Percentiles rank a stretch among this genome's conserved stretches.
Evolutionary conservation across 2,329 filamentous ascomycete genomes (phyloP).

Genomic region (Coniella lustricola): DNA sequence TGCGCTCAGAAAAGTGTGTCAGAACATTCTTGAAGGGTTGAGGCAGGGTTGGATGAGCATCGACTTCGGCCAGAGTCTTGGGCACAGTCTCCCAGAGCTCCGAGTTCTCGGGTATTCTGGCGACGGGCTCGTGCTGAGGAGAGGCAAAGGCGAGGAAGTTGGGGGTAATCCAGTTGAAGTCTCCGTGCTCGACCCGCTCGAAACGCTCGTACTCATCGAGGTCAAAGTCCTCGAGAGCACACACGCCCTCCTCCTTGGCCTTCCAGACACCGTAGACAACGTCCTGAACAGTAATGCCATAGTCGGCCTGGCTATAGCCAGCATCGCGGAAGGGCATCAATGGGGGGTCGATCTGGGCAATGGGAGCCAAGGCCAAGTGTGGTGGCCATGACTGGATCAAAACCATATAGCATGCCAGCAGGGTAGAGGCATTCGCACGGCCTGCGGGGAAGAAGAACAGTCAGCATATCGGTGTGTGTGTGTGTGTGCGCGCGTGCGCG

Average conservation of each 20-base stretch:
- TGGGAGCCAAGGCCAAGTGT: conserved; percentile 88
- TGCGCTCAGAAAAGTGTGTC: conserved; percentile 76
- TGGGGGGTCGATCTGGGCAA: conserved; percentile 92
- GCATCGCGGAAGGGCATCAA: conserved; percentile 99
- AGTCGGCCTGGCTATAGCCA: conserved; percentile 97
- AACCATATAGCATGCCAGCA: conserved; percentile 98
- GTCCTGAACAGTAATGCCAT: conserved; percentile 90
- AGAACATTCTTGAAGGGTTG: conserved; percentile 94
- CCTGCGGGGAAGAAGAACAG: conserved; percentile 41
- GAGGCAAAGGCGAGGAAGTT: conserved; percentile 95
- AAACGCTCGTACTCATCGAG: conserved; percentile 95
- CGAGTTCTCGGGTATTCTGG: conserved; percentile 64
- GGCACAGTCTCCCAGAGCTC: conserved; percentile 70
- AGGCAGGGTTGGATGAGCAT: conserved; percentile 63
- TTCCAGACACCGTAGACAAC: conserved; percentile 98
- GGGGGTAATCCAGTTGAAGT: conserved; percentile 99
- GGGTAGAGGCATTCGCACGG: conserved; percentile 86
- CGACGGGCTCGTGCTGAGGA: conserved; percentile 73
- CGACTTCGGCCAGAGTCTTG: conserved; percentile 65
- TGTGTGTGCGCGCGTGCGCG: no score
- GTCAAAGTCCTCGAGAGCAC: conserved; percentile 87
- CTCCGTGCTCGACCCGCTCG: conserved; percentile 93
- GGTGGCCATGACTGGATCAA: conserved; percentile 97
- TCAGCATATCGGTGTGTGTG: no score
- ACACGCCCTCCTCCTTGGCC: conserved; percentile 91